A percentile compares a stretch with the other conserved stretches of the same genome.
These are phyloP conservation scores for Russula vinacea DNA, from an alignment of 768 basidiomycete genomes.

Conservation along the genomic window DNA sequence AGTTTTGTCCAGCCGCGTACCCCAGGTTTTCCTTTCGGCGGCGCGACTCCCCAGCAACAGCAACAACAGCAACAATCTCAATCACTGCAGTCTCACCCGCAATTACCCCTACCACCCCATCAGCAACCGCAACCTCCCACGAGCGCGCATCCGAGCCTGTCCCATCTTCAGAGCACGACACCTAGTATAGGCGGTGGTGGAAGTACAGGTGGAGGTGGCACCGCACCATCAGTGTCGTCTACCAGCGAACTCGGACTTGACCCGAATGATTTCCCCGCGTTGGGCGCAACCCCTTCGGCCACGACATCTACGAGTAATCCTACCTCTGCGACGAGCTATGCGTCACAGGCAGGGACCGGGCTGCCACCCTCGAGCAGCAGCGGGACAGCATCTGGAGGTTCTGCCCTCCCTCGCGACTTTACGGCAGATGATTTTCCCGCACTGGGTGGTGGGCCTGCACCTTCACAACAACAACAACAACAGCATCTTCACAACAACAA, in stretches of 20 bases:
- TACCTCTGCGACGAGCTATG: constrained; percentile 62
- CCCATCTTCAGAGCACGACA: constrained; percentile 53
- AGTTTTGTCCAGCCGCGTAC: constrained; percentile 61
- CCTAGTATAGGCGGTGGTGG: constrained; percentile 32
- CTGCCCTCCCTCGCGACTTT: constrained; percentile 58
- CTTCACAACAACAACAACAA: constrained; percentile 42
- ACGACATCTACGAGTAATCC: constrained; percentile 38
- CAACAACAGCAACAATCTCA: constrained; percentile 40
- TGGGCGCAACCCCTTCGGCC: constrained; percentile 59
- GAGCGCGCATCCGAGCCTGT: constrained; percentile 53
- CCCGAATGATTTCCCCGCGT: constrained; percentile 85
- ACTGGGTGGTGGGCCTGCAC: constrained; percentile 60
- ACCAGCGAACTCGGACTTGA: constrained; percentile 76
- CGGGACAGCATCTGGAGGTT: constrained; percentile 36
- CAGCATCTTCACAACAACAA: constrained; percentile 27
- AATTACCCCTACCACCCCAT: constrained; percentile 44
- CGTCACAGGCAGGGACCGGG: constrained; percentile 77
- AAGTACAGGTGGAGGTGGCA: constrained; percentile 34
- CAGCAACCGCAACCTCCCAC: constrained; percentile 41
- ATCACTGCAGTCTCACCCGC: constrained; percentile 36
- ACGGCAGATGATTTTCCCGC: constrained; percentile 91
- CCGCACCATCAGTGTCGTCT: constrained; percentile 60
- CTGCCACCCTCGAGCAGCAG: constrained; percentile 44
- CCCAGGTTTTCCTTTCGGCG: constrained; percentile 63
- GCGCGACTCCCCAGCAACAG: constrained; percentile 51